Evolutionary conservation across 106 monocot genomes (phyloP).

Genomic region (Dendrobium officinale): DNA sequence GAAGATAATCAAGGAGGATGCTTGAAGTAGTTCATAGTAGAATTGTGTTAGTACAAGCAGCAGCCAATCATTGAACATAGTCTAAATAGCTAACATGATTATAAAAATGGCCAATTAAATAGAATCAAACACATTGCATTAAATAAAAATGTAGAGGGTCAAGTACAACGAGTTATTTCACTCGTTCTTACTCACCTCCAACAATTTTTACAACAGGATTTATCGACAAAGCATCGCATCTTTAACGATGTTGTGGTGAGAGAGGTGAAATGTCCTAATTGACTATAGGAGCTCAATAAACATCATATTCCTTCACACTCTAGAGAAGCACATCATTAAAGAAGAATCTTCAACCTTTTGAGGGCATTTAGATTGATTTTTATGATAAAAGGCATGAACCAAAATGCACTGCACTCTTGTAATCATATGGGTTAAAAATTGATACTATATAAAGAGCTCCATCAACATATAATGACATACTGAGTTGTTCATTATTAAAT

Average conservation of each 20-base stretch:
- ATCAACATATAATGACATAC: neutral
- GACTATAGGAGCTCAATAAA: neutral
- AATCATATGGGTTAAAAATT: neutral
- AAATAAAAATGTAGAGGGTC: no score
- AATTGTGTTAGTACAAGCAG: neutral
- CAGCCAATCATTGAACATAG: neutral
- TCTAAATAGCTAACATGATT: neutral
- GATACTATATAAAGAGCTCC: neutral
- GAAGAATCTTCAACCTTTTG: neutral
- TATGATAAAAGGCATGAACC: neutral
- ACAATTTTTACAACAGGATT: no score
- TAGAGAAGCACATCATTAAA: neutral
- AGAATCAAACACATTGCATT: no score
- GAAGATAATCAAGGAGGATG: neutral
- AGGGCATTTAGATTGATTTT: neutral
- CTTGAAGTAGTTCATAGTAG: neutral
- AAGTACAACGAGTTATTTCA: no score
- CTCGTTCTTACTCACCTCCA: no score
- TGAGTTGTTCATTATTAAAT: no score
- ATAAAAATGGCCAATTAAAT: no score
- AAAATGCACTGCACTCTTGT: neutral
- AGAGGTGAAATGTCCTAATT: neutral
- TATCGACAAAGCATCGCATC: no score
- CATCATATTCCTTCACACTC: neutral
- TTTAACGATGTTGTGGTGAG: neutral